Evolutionary conservation across 2,329 filamentous ascomycete species (phyloP).

Genomic region (Neurospora sp.): DNA sequence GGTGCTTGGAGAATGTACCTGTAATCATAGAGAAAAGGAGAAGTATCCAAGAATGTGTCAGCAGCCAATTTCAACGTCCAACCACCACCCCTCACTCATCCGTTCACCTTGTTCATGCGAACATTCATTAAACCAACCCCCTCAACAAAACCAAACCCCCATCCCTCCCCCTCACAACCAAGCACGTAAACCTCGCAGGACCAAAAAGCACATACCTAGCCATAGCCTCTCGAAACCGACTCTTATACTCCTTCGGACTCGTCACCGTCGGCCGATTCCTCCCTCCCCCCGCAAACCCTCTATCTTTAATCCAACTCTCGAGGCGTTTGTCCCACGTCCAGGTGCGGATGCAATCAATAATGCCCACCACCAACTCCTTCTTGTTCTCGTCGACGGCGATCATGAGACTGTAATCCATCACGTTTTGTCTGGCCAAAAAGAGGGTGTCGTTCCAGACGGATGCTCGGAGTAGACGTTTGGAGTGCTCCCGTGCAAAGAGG

Average conservation of each 20-base stretch:
- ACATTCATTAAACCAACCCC: background rate
- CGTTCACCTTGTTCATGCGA: background rate
- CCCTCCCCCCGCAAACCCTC: conserved; percentile 67
- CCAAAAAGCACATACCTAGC: conserved; percentile 54
- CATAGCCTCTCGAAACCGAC: conserved; percentile 93
- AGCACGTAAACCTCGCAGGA: background rate
- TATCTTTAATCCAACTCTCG: conserved; percentile 99
- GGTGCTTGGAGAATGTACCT: conserved; percentile 66
- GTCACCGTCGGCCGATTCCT: conserved; percentile 89
- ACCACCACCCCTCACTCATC: background rate
- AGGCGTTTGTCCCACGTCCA: conserved; percentile 99
- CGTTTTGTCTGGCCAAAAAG: conserved; percentile 87
- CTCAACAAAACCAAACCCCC: conserved; percentile 2
- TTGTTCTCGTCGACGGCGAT: conserved; percentile 86
- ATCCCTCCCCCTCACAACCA: background rate
- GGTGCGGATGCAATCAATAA: conserved; percentile 96
- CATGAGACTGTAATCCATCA: conserved; percentile 91
- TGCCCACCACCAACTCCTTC: conserved; percentile 90
- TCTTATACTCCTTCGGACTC: conserved; percentile 95
- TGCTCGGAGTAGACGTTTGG: conserved; percentile 82
- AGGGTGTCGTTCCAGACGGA: conserved; percentile 97
- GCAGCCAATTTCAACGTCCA: background rate
- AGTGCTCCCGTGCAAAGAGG: conserved; percentile 89
- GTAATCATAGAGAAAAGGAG: conserved; percentile 1
- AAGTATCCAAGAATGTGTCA: conserved; percentile 5